Conservation (phyloP, 139 green algal genomes). For the Micractinium conductrix region DNA sequence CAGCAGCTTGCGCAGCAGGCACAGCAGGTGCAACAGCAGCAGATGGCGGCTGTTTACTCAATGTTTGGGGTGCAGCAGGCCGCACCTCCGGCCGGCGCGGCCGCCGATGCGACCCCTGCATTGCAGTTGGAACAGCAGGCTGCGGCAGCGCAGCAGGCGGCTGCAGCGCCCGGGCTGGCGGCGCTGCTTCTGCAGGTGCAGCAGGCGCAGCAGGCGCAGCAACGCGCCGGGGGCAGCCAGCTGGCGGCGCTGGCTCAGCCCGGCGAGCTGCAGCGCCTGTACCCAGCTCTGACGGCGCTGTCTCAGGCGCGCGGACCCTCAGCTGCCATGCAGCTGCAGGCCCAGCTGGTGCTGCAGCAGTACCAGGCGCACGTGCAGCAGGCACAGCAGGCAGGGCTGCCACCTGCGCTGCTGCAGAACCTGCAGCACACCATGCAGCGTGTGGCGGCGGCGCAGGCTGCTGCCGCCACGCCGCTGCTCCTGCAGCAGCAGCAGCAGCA, state of each 20-base stretch:
- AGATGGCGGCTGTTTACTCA: conserved; percentile 12
- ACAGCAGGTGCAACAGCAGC: conserved; percentile 23
- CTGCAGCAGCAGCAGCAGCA: not conserved
- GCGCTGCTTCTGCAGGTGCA: conserved; percentile 19
- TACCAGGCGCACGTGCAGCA: not conserved
- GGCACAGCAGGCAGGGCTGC: not conserved
- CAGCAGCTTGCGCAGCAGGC: not conserved
- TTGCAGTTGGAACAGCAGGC: conserved; percentile 22
- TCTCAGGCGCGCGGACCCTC: not conserved
- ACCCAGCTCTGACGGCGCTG: conserved; percentile 9
- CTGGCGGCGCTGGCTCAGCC: not conserved
- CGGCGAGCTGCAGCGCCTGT: conserved; percentile 8
- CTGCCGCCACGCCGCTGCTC: not conserved
- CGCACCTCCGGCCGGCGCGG: not conserved
- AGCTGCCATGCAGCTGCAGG: conserved; percentile 18
- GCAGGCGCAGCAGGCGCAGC: conserved; percentile 4
- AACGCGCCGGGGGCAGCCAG: not conserved
- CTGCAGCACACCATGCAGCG: conserved; percentile 19
- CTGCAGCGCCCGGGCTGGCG: not conserved
- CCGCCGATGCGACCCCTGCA: too few species aligned
- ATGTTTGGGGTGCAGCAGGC: conserved; percentile 18
- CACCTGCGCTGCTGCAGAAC: not conserved
- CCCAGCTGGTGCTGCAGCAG: conserved; percentile 6
- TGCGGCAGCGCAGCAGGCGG: too few species aligned
- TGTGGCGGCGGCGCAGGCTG: not conserved